Percentiles rank a stretch among this genome's conserved stretches.
Evolutionary conservation across 2,329 filamentous ascomycete genomes (phyloP).

Genomic region (Colletotrichum tropicicola): DNA sequence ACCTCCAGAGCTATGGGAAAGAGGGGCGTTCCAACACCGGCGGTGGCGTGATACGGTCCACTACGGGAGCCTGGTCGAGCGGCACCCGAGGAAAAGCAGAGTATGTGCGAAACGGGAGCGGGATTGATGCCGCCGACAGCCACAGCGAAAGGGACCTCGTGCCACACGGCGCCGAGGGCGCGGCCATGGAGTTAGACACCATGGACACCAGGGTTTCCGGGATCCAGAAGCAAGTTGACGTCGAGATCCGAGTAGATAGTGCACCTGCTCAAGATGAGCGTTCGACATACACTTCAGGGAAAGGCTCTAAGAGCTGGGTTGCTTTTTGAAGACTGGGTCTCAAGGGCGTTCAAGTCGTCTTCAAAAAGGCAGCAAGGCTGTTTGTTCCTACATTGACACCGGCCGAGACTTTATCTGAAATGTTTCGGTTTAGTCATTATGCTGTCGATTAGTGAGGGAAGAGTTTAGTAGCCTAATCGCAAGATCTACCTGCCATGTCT

Average conservation of each 20-base stretch:
- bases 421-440: no score
- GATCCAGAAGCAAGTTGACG: neutral
- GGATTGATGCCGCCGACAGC: neutral
- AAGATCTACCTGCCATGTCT: no score
- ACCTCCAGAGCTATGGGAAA: conserved; percentile 10
- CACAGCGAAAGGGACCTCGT: neutral
- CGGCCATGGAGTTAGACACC: neutral
- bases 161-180: neutral
- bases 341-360: no score
- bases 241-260: neutral
- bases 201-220: neutral
- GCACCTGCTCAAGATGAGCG: neutral
- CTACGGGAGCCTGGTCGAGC: neutral
- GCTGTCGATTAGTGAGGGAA: no score
- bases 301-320: neutral
- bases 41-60: neutral
- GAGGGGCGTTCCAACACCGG: neutral
- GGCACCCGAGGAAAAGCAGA: neutral
- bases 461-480: no score
- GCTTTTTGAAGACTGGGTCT: neutral
- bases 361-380: no score
- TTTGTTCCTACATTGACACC: no score
- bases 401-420: no score
- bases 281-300: neutral
- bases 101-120: neutral